Evolutionary conservation across 352 stramenopile genomes (phyloP), one percentile per base, ranked within the genome.

Genomic region (Globisporangium yorkense): DNA sequence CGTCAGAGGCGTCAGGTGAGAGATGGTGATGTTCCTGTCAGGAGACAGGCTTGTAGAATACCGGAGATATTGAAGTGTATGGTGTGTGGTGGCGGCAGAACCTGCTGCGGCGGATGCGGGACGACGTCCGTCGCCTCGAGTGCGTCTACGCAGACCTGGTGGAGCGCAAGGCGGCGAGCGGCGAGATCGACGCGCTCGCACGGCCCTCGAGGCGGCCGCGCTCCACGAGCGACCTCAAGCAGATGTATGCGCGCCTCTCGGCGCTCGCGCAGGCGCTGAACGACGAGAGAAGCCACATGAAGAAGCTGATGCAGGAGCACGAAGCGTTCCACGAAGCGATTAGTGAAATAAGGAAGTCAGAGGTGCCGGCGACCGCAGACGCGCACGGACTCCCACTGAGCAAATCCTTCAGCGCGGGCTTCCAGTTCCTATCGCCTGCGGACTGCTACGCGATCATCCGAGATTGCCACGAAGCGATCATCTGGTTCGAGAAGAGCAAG

Each of bases 321-420:
- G 68, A 89, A 66, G 72, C 85, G 37, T 83, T 84, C 53, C 66
- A 61, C n/a, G 77, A 88, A 56, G 73, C 72, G 43, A 67, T 59
- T 40, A 15, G 54, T 3, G 46, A 67, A 24, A 63, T 83, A 13
- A 59, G 59, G 2, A 55, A 37, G 33, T 37, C 47, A 0, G 64
- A 84, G 56, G 78, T 74, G 33, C 6, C 40, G 55, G 33, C 15
- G 66, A 71, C 33, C 53, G 65, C 37, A 57, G 72, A 71, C 5
- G 41, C 55, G 31, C 65, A 87, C 51, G 73, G 33, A 10, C 33
- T 37, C 33, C 33, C 33, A 10, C 33, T 37, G 33, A 37, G 33
- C 33, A 37, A 37, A 10, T 37, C 33, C 33, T 37, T 37, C 40
- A 66, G 15, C 66, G 66, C 69, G 9, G 39, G 33, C 18, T 82